phyloP scores from a whole-genome alignment of 1,139 yeast genomes.

The Suhomyces kunorum region DNA sequence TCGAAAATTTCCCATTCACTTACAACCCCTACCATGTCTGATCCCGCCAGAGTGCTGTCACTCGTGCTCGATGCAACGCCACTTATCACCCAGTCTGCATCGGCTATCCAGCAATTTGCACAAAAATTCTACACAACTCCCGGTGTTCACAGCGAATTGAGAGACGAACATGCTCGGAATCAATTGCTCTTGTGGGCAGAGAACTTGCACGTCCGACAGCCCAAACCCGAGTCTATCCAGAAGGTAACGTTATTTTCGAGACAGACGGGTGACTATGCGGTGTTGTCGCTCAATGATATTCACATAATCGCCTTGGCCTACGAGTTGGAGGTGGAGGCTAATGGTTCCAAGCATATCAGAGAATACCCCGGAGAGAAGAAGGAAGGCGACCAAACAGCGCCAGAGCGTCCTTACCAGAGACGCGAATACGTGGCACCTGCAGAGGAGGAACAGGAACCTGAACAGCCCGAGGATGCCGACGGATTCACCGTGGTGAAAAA shows the following conservation, averaged over 20 bases:
- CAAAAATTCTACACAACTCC: constrained; percentile 81
- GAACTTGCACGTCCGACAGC: constrained; percentile 66
- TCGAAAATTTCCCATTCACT: constrained; percentile 2
- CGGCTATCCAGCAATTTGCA: constrained; percentile 71
- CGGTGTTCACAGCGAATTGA: constrained; percentile 82
- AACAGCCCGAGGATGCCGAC: constrained; percentile 13
- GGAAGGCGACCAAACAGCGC: constrained; percentile 13
- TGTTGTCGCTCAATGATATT: constrained; percentile 85
- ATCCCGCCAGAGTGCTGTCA: constrained; percentile 22
- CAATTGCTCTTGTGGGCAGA: constrained; percentile 81
- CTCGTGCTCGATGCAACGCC: constrained; percentile 95
- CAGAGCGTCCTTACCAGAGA: constrained; percentile 16
- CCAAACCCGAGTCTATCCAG: constrained; percentile 61
- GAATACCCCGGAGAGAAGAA: constrained; percentile 66
- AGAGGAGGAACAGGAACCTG: constrained; percentile 13
- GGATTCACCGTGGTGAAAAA: constrained; percentile 12
- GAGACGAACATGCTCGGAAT: constrained; percentile 79
- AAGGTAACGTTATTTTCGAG: constrained; percentile 76
- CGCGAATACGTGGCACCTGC: constrained; percentile 5
- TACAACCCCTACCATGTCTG: constrained; percentile 3
- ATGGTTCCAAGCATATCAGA: constrained; percentile 71
- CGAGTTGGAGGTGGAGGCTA: constrained; percentile 73
- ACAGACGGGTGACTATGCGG: constrained; percentile 88
- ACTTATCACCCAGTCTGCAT: constrained; percentile 80
- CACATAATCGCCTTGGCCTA: constrained; percentile 90